Evolutionary conservation across 192 early-diverging fungal genomes (phyloP), one percentile per base, ranked within the genome.

Genomic region (Coemansia asiatica): DNA sequence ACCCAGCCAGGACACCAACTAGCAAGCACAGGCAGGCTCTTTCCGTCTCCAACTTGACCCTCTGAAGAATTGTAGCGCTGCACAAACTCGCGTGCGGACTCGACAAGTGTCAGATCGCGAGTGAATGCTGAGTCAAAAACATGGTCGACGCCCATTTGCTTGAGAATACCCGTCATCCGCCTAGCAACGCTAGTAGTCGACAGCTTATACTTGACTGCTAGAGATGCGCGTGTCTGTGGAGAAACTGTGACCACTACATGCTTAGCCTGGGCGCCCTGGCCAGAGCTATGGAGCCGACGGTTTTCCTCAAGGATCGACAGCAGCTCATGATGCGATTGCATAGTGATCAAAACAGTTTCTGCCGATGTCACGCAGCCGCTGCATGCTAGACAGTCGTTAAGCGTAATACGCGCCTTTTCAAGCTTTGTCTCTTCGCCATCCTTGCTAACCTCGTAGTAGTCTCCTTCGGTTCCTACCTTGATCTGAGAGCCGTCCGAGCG

Each of bases 361-460:
- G 97, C 97, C 6, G 95, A 97, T 6, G 97, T 99, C 71, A 99
- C 91, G 71, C 97, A 99, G 6, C 97, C 97, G 83, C 94, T 95
- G 89, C 97, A 99, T 9, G 97, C 97, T 36, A 99, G 85, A 67
- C 97, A 99, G 79, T 99, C 97, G 68, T 98, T 95, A 26, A 99
- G 82, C 26, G 91, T 89, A 49, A 98, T 96, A 8, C 82, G 84
- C 1, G 97, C 95, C 0, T 87, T 81, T 70, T 95, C 93, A 9
- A 97, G 86, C 76, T 92, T 88, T 6, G 87, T 89, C 70, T 92
- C 90, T n/a, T 78, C 67, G 40, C 95, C 97, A 60, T 95, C 94
- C 60, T 87, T 85, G 25, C 87, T 85, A 8, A 97, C 95, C 78
- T 99, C 95, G 65, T 91, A 97, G 79, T 95, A 93, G 25, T 84